phyloP scores from a whole-genome alignment of 352 stramenopile species.

The Pythium pyrilobum region DNA sequence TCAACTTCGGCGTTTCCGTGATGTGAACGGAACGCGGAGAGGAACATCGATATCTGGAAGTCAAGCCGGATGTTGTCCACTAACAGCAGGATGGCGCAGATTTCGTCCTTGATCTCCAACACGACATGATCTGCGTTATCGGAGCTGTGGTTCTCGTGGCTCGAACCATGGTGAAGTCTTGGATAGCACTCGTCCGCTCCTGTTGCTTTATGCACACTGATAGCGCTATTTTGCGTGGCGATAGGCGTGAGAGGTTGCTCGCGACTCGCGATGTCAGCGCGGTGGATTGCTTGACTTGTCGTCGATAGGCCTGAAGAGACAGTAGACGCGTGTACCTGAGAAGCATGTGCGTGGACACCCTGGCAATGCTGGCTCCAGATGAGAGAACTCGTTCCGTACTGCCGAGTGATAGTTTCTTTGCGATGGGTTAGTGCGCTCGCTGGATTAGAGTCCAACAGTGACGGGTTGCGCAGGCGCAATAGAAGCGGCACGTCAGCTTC shows the following conservation, averaged over 20 bases:
- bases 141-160: background rate
- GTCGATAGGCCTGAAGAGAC: no score
- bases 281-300: no score
- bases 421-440: background rate
- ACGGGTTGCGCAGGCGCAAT: constrained; percentile 27
- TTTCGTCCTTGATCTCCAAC: constrained; percentile 74
- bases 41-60: constrained; percentile 54
- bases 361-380: constrained; percentile 4
- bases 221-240: no score
- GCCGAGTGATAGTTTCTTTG: constrained; percentile 11
- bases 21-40: constrained; percentile 22
- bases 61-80: constrained; percentile 59
- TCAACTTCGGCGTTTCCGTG: background rate
- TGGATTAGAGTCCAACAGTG: constrained; percentile 28
- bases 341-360: background rate
- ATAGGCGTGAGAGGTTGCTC: no score
- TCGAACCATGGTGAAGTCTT: no score
- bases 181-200: no score
- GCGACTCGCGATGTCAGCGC: no score
- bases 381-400: constrained; percentile 19
- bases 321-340: no score
- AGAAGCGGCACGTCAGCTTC: background rate
- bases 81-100: constrained; percentile 53
- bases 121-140: constrained; percentile 41
- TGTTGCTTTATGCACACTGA: no score